Conservation (phyloP, 2,329 filamentous ascomycete species). For the Ceratocystis diversiconidia region DNA sequence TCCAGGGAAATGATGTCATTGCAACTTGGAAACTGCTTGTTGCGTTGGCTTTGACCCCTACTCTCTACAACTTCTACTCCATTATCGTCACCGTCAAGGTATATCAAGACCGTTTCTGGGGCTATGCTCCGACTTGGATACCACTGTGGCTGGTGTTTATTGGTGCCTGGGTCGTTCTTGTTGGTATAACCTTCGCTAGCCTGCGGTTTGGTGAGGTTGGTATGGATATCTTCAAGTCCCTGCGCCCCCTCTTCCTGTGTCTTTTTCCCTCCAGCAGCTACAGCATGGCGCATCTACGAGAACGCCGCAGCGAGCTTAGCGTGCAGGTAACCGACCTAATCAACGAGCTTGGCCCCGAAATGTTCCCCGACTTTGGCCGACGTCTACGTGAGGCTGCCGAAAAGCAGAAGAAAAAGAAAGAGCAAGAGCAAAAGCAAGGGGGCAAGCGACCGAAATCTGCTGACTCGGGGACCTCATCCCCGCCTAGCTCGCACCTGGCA, state of each 20-base stretch:
- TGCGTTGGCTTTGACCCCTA: slow-evolving; percentile 67
- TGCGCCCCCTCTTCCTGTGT: slow-evolving; percentile 73
- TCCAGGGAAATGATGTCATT: slow-evolving; percentile 78
- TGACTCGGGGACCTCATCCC: slow-evolving; percentile 18
- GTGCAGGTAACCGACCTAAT: slow-evolving; percentile 78
- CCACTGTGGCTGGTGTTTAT: slow-evolving; percentile 65
- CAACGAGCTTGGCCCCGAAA: slow-evolving; percentile 86
- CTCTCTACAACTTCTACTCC: slow-evolving; percentile 72
- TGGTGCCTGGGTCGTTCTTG: slow-evolving; percentile 66
- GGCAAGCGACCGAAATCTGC: slow-evolving; percentile 23
- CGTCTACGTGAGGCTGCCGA: slow-evolving; percentile 50
- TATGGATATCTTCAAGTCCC: slow-evolving; percentile 95
- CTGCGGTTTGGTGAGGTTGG: slow-evolving; percentile 94
- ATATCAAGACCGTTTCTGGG: slow-evolving; percentile 67
- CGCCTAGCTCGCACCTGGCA: slow-evolving; percentile 27
- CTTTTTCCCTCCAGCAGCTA: slow-evolving; percentile 74
- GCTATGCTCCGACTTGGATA: slow-evolving; percentile 65
- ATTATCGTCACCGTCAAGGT: slow-evolving; percentile 61
- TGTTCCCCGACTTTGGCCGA: slow-evolving; percentile 91
- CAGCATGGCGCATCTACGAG: slow-evolving; percentile 64
- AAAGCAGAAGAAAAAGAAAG: slow-evolving; percentile 14
- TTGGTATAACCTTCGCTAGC: slow-evolving; percentile 78
- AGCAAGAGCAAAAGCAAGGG: slow-evolving; percentile 25
- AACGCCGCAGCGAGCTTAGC: slow-evolving; percentile 58
- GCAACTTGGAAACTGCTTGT: slow-evolving; percentile 89